phyloP scores from a whole-genome alignment of 345 rosid genomes.

The Cardamine resedifolia region DNA sequence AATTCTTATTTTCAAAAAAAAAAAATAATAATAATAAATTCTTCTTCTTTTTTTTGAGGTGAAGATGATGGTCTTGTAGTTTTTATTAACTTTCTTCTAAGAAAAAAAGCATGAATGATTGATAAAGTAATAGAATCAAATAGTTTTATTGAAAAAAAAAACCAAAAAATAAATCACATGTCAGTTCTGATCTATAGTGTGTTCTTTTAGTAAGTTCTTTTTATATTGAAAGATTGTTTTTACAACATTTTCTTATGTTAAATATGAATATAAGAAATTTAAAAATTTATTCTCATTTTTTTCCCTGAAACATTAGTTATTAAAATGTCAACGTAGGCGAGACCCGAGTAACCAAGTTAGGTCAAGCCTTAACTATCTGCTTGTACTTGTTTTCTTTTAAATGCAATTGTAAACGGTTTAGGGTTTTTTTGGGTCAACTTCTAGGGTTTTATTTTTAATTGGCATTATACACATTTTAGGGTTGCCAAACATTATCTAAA shows the following conservation, averaged over 20 bases:
- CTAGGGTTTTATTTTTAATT: neutral
- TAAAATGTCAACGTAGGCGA: conserved; percentile 18
- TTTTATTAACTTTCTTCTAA: neutral
- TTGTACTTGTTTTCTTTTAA: neutral
- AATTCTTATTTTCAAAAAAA: too few species aligned
- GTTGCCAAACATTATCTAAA: neutral
- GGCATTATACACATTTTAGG: conserved; percentile 1
- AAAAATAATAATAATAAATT: too few species aligned
- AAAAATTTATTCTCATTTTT: neutral
- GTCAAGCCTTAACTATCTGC: conserved; percentile 2
- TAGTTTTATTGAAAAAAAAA: neutral
- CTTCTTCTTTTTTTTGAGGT: neutral
- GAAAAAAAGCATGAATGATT: neutral
- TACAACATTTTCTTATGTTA: neutral
- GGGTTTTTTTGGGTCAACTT: neutral
- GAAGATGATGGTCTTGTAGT: conserved; percentile 11
- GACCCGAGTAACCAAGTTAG: neutral
- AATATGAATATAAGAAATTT: neutral
- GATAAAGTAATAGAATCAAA: neutral
- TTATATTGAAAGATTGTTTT: neutral
- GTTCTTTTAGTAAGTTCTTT: neutral
- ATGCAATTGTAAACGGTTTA: neutral
- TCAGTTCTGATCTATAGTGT: neutral
- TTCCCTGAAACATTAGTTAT: neutral
- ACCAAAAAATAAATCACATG: neutral